These are phyloP conservation scores for Stereum hirsutum DNA, from an alignment of 1,284 basidiomycete genomes.

Conservation along the genomic window DNA sequence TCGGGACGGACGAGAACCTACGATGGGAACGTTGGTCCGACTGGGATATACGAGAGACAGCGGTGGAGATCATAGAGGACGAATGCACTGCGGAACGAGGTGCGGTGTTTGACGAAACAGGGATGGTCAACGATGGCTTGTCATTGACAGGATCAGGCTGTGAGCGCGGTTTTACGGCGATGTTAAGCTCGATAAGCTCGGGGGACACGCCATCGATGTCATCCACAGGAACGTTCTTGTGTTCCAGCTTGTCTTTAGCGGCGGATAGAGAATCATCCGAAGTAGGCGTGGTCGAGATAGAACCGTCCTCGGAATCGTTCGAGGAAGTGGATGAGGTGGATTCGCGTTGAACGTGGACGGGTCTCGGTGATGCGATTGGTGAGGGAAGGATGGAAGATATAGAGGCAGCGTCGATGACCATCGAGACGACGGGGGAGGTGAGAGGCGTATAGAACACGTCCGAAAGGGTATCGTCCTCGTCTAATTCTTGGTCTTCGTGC, in stretches of 20 bases:
- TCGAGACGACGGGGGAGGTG: constrained; percentile 34
- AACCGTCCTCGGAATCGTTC: constrained; percentile 18
- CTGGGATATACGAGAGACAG: background rate
- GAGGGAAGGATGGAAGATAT: constrained; percentile 8
- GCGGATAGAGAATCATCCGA: constrained; percentile 17
- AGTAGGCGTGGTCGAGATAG: constrained; percentile 21
- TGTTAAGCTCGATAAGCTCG: too few species aligned
- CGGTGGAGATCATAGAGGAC: background rate
- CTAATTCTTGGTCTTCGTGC: constrained; percentile 16
- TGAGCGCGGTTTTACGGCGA: too few species aligned
- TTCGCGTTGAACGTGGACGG: too few species aligned
- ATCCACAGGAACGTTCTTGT: too few species aligned
- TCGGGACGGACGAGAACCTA: constrained; percentile 1
- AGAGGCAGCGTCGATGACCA: constrained; percentile 16
- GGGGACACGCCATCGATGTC: too few species aligned
- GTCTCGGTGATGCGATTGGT: constrained; percentile 6
- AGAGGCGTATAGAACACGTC: constrained; percentile 41
- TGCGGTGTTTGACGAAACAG: background rate
- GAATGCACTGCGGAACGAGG: background rate
- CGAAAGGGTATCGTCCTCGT: constrained; percentile 27
- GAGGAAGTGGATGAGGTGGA: constrained; percentile 16
- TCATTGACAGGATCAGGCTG: background rate
- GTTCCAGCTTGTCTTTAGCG: too few species aligned
- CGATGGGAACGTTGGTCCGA: constrained; percentile 1
- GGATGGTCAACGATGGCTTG: background rate